Conservation (phyloP, 2,329 filamentous ascomycete genomes). For the Ophiostoma himal-ulmi region DNA sequence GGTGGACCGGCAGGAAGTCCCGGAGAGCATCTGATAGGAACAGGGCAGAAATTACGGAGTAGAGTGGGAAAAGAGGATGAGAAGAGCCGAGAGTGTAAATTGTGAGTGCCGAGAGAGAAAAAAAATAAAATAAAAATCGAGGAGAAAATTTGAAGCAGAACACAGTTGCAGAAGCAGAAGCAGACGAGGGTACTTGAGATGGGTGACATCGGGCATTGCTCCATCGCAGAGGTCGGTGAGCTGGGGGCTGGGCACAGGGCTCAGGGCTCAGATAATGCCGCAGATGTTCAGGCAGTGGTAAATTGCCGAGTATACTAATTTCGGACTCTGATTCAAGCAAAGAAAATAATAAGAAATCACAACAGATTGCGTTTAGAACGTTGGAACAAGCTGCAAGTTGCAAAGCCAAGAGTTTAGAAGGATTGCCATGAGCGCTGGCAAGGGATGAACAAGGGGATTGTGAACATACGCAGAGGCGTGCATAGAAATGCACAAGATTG, state of each 20-base stretch:
- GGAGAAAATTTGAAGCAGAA: background rate
- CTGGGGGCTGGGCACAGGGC: background rate
- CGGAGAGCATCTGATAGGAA: slow-evolving; percentile 13
- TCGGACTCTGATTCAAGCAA: background rate
- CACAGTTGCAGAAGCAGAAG: too few relatives aligned
- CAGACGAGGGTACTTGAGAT: too few relatives aligned
- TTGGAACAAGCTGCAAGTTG: background rate
- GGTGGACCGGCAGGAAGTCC: background rate
- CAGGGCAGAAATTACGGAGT: slow-evolving; percentile 9
- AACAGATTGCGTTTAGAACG: background rate
- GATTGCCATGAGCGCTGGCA: background rate
- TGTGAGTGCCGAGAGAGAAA: slow-evolving; percentile 1
- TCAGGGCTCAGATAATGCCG: background rate
- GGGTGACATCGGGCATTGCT: slow-evolving; percentile 3
- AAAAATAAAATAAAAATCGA: background rate
- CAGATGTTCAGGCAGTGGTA: background rate
- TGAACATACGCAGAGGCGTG: background rate
- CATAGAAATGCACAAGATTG: background rate
- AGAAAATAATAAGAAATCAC: background rate
- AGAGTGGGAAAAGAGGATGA: slow-evolving; percentile 2
- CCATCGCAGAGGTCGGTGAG: background rate
- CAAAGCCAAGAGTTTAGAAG: background rate
- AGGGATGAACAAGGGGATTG: background rate
- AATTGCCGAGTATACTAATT: background rate
- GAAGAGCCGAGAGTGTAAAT: slow-evolving; percentile 12